Evolutionary conservation across 2,329 filamentous ascomycete species (phyloP), one percentile per base, ranked within the genome.

Genomic region (Bipolaris sorokiniana): DNA sequence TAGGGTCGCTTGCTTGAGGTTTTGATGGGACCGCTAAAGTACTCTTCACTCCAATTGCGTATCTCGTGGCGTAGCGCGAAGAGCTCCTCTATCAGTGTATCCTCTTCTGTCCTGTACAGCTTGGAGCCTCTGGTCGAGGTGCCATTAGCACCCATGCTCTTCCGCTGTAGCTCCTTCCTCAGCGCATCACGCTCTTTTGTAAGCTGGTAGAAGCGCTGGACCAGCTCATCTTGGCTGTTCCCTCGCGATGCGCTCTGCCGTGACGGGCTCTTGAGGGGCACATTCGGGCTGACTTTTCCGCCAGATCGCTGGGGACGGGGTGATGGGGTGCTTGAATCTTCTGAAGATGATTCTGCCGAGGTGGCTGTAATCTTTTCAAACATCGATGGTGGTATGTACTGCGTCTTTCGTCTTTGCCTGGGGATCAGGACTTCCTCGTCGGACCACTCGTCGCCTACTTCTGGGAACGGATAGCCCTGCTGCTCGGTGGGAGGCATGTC

Each of bases 141-240:
- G 13, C 72, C 72, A 48, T 74, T 59, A 1, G 65, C 61, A 0
- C 68, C 70, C 62, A 74, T 64, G 36, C 70, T 73, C 59, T 70
- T 70, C 41, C 73, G 63, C 53, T 75, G 73, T 15, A 76, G 63
- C 61, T 76, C 68, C 51, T 75, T 74, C 48, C 74, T 62, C 42
- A 76, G 63, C 10, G 72, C 71, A 53, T 76, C 74, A 34, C 74
- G 65, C 58, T 76, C 74, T 53, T 69, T 61, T n/a, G 74, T 74
- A n/a, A 76, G 70, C 38, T 74, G 69, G 53, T 76, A 76, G 62
- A 75, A 75, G 23, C 73, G 72, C 58, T 72, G 66, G 15, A 76
- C 68, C 15, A 76, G 61, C 47, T 76, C 73, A n/a, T 76, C 74
- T 44, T 75, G 73, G 40, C 68, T 75, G 49, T 68, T 73, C 16